Evolutionary conservation across 2,329 filamentous ascomycete genomes (phyloP).

Genomic region (Botrytis sinoallii): DNA sequence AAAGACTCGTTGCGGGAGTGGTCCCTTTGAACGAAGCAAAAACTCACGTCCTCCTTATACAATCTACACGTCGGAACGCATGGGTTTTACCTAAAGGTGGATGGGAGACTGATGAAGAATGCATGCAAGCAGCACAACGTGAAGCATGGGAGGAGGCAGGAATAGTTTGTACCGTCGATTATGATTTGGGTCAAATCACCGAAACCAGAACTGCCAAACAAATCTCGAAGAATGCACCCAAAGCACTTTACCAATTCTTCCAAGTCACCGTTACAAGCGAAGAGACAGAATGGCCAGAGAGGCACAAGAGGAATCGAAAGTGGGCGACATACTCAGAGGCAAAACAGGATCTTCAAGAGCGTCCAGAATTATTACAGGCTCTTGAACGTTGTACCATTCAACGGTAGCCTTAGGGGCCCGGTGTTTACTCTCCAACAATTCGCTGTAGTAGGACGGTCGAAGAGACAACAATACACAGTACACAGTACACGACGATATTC

Average conservation of each 20-base stretch:
- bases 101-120: conserved; percentile 93
- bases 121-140: conserved; percentile 76
- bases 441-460: conserved; percentile 23
- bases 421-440: conserved; percentile 30
- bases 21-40: conserved; percentile 86
- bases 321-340: conserved; percentile 89
- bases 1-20: conserved; percentile 91
- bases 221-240: conserved; percentile 58
- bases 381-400: conserved; percentile 62
- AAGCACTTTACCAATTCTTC: conserved; percentile 73
- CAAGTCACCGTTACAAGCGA: conserved; percentile 86
- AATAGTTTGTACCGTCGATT: conserved; percentile 78
- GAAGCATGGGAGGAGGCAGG: conserved; percentile 99
- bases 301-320: conserved; percentile 81
- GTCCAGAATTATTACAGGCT: conserved; percentile 87
- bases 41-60: conserved; percentile 85
- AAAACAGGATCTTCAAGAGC: conserved; percentile 67
- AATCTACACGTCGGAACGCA: conserved; percentile 83
- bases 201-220: conserved; percentile 81
- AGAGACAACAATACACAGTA: not conserved
- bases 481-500: conserved; percentile 10
- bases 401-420: conserved; percentile 41
- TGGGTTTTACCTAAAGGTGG: conserved; percentile 98
- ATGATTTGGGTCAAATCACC: conserved; percentile 80
- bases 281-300: conserved; percentile 88